A percentile compares a stretch with the other conserved stretches of the same genome.
These are phyloP conservation scores for Penicillium bialowiezense DNA, from an alignment of 495 filamentous ascomycete species.

Conservation along the genomic window DNA sequence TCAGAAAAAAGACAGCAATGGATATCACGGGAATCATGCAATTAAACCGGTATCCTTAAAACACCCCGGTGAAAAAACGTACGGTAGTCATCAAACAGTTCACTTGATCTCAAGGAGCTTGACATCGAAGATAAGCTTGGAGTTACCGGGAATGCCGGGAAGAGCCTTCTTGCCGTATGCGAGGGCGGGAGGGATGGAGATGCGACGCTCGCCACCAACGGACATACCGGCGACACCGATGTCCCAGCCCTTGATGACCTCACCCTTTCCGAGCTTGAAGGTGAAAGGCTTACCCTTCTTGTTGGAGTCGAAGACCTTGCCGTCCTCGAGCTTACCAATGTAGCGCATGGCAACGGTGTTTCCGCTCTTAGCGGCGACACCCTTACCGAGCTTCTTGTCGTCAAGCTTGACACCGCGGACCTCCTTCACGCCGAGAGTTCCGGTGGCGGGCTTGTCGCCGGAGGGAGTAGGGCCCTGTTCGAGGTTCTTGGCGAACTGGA, in stretches of 20 bases:
- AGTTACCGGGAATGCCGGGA: constrained; percentile 85
- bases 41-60: constrained; percentile 30
- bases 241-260: constrained; percentile 99
- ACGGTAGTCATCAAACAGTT: constrained; percentile 21
- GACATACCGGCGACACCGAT: constrained; percentile 89
- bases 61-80: constrained; percentile 30
- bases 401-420: constrained; percentile 88
- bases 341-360: constrained; percentile 90
- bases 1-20: constrained; percentile 39
- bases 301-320: constrained; percentile 94
- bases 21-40: constrained; percentile 43
- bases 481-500: constrained; percentile 97
- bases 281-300: constrained; percentile 96
- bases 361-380: constrained; percentile 77
- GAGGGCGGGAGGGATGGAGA: constrained; percentile 78
- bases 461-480: constrained; percentile 90
- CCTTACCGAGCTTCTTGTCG: constrained; percentile 87
- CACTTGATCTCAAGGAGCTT: constrained; percentile 74
- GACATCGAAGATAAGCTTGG: constrained; percentile 87
- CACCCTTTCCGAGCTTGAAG: constrained; percentile 88
- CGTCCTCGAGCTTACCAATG: constrained; percentile 90
- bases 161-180: constrained; percentile 81
- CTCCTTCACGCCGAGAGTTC: constrained; percentile 66
- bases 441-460: constrained; percentile 52
- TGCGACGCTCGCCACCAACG: constrained; percentile 85